phyloP scores from a whole-genome alignment of 306 rosid genomes.

The Cucumis cinereus region DNA sequence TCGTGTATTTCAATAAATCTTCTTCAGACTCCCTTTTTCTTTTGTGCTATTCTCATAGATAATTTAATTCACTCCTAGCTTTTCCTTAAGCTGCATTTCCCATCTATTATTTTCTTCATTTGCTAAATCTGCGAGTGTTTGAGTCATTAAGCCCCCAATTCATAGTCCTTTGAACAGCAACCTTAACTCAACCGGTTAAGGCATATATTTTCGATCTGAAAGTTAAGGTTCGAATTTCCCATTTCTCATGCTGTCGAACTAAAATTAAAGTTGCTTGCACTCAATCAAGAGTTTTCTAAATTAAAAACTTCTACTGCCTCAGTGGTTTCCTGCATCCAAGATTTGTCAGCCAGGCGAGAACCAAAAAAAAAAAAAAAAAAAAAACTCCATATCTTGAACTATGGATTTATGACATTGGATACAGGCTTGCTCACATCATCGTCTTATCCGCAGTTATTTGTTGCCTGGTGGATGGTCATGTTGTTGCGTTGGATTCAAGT shows the following conservation, averaged over 20 bases:
- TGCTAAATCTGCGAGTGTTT: not conserved
- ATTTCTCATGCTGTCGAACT: too few relatives aligned
- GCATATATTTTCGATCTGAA: too few relatives aligned
- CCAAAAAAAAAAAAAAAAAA: not conserved
- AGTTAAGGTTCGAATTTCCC: too few relatives aligned
- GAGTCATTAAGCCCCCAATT: not conserved
- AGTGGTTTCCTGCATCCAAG: not conserved
- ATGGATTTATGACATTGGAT: not conserved
- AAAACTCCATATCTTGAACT: not conserved
- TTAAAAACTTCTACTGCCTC: not conserved
- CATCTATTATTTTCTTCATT: not conserved
- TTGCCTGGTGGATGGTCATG: slow-evolving; percentile 81
- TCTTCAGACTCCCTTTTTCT: not conserved
- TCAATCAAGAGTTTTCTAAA: not conserved
- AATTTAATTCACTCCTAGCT: not conserved
- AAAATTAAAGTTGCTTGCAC: not conserved
- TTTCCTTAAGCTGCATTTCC: not conserved
- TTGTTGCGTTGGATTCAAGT: slow-evolving; percentile 46
- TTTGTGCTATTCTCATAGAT: not conserved
- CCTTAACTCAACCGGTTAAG: too few relatives aligned
- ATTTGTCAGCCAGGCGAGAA: not conserved
- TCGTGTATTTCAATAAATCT: not conserved
- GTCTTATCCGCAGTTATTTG: slow-evolving; percentile 46
- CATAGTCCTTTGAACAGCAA: not conserved
- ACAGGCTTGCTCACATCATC: not conserved